Percentiles rank a stretch among this genome's conserved stretches.
phyloP scores from a whole-genome alignment of 163 green algal species.

The Chlorella variabilis region DNA sequence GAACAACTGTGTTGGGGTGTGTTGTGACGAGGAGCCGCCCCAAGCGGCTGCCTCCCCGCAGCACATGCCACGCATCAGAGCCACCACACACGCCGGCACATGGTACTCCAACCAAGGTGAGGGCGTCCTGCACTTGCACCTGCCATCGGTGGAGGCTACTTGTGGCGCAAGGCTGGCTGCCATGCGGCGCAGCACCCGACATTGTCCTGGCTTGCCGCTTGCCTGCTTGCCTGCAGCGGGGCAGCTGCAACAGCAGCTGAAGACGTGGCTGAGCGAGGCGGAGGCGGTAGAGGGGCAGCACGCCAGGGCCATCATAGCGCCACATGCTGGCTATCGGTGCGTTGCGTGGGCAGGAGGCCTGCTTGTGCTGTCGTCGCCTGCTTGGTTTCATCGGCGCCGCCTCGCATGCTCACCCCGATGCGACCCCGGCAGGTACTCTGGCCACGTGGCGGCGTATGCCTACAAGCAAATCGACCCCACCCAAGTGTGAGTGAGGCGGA shows the following conservation, averaged over 20 bases:
- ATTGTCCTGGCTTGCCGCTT: neutral
- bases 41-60: too few relatives aligned
- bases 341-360: neutral
- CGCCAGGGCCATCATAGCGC: constrained; percentile 62
- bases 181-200: neutral
- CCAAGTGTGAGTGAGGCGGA: constrained; percentile 77
- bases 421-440: constrained; percentile 72
- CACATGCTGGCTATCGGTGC: constrained; percentile 83
- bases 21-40: too few relatives aligned
- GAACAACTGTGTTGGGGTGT: too few relatives aligned
- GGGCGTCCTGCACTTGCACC: neutral
- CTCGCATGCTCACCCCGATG: too few relatives aligned
- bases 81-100: constrained; percentile 64
- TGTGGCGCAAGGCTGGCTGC: neutral
- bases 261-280: constrained; percentile 63
- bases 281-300: constrained; percentile 29
- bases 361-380: neutral
- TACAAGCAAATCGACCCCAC: constrained; percentile 84
- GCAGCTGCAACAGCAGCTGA: constrained; percentile 60
- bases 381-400: neutral
- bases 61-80: constrained; percentile 7
- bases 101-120: constrained; percentile 72
- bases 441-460: constrained; percentile 88
- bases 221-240: constrained; percentile 31
- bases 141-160: too few relatives aligned